phyloP scores from a whole-genome alignment of 2,329 filamentous ascomycete species.

The Microdochium trichocladiopsis region DNA sequence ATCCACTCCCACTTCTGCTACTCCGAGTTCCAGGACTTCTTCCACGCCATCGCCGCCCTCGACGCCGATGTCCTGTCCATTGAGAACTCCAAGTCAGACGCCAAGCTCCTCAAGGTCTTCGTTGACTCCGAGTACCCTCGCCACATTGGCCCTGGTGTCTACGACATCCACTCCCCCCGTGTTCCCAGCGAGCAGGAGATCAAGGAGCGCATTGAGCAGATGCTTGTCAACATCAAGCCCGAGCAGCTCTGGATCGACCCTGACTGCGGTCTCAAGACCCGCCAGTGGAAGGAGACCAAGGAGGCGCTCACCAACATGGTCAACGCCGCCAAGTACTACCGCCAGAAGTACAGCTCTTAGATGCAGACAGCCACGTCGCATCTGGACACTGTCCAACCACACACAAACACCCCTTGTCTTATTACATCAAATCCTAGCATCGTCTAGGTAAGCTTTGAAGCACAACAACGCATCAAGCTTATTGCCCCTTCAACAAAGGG shows the following conservation, averaged over 20 bases:
- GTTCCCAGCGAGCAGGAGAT: slow-evolving; percentile 97
- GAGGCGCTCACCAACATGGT: slow-evolving; percentile 94
- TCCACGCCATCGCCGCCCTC: slow-evolving; percentile 97
- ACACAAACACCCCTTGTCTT: too few relatives aligned
- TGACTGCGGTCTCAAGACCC: slow-evolving; percentile 98
- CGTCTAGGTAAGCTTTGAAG: not conserved
- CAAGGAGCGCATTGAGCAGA: slow-evolving; percentile 95
- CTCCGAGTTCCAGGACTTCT: slow-evolving; percentile 99
- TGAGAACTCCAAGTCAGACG: slow-evolving; percentile 99
- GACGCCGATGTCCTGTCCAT: slow-evolving; percentile 98
- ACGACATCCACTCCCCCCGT: slow-evolving; percentile 99
- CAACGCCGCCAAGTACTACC: slow-evolving; percentile 95
- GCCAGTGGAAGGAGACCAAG: slow-evolving; percentile 98
- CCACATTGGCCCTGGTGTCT: slow-evolving; percentile 98
- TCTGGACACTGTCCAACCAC: not conserved
- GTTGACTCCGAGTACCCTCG: slow-evolving; percentile 95
- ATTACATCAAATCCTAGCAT: not conserved
- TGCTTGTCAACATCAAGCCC: slow-evolving; percentile 94
- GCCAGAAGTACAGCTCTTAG: slow-evolving; percentile 60
- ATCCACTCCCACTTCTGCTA: slow-evolving; percentile 99
- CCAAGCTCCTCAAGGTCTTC: slow-evolving; percentile 98
- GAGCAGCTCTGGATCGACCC: slow-evolving; percentile 99
- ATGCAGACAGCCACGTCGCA: not conserved
- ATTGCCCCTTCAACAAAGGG: not conserved
- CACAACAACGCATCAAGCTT: too few relatives aligned